Percentiles rank a stretch among this genome's conserved stretches.
phyloP scores from a whole-genome alignment of 2,329 filamentous ascomycete genomes.

The Decorospora gaudefroyi region DNA sequence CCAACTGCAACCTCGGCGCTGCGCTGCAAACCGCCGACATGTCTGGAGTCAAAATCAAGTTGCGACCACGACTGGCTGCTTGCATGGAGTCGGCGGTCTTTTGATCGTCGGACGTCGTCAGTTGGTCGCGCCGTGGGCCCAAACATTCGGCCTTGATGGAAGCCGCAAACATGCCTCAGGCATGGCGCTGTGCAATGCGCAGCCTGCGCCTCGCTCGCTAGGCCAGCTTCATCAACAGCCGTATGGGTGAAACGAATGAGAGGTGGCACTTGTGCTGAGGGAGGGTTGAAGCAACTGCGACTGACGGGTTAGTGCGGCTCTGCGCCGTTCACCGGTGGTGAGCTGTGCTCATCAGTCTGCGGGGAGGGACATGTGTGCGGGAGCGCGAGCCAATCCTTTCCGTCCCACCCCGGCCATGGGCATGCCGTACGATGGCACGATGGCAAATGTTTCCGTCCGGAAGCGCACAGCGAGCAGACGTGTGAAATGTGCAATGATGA shows the following conservation, averaged over 20 bases:
- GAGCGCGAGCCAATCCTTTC: slow-evolving; percentile 44
- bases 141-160: slow-evolving; percentile 4
- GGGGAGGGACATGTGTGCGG: slow-evolving; percentile 19
- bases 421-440: too few species aligned
- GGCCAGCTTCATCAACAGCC: slow-evolving; percentile 26
- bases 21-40: slow-evolving; percentile 26
- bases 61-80: slow-evolving; percentile 17
- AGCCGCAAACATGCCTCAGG: slow-evolving; percentile 34
- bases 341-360: slow-evolving; percentile 23
- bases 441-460: slow-evolving; percentile 18
- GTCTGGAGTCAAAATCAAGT: slow-evolving; percentile 22
- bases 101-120: slow-evolving; percentile 3
- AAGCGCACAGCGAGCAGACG: slow-evolving; percentile 10
- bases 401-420: slow-evolving; percentile 18
- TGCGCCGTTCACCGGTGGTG: slow-evolving; percentile 39
- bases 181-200: slow-evolving; percentile 27
- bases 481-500: slow-evolving; percentile 11
- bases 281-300: slow-evolving; percentile 16
- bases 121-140: neutral
- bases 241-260: slow-evolving; percentile 26
- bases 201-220: slow-evolving; percentile 45
- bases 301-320: slow-evolving; percentile 38
- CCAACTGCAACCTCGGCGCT: slow-evolving; percentile 30
- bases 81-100: slow-evolving; percentile 3
- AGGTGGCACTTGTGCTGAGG: slow-evolving; percentile 23